These are phyloP conservation scores for Fusarium floridanum DNA, from an alignment of 2,329 filamentous ascomycete genomes.

Conservation along the genomic window DNA sequence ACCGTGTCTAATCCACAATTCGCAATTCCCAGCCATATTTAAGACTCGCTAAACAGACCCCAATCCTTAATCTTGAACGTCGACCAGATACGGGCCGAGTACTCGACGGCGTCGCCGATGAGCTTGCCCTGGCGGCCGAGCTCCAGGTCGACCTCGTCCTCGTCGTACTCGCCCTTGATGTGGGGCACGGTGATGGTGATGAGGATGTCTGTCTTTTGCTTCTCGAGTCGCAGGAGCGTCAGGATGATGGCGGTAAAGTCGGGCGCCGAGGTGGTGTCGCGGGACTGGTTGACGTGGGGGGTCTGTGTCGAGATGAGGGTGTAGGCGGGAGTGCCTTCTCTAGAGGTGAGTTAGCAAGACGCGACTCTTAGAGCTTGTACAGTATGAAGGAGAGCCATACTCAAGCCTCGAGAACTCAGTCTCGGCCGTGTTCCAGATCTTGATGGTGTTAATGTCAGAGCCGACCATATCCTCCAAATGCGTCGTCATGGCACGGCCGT, in stretches of 20 bases:
- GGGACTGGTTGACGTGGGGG: constrained; percentile 52
- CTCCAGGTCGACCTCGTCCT: constrained; percentile 77
- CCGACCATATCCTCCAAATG: constrained; percentile 79
- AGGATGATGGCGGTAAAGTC: constrained; percentile 83
- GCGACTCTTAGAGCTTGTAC: no score
- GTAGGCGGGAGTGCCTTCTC: constrained; percentile 69
- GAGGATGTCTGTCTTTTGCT: constrained; percentile 82
- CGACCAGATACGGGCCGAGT: constrained; percentile 75
- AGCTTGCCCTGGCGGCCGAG: constrained; percentile 75
- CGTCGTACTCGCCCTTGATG: constrained; percentile 78
- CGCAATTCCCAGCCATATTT: background rate
- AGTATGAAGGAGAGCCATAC: constrained; percentile 51
- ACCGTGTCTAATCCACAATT: background rate
- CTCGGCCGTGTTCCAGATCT: constrained; percentile 75
- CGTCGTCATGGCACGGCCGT: constrained; percentile 77
- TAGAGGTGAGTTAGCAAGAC: constrained; percentile 35
- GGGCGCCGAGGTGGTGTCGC: constrained; percentile 56
- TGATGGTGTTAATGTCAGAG: constrained; percentile 71
- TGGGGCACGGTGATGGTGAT: constrained; percentile 92
- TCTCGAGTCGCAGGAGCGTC: constrained; percentile 80
- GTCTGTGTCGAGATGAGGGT: constrained; percentile 78
- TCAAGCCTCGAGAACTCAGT: constrained; percentile 69
- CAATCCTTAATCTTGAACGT: constrained; percentile 85
- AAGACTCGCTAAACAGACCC: constrained; percentile 71
- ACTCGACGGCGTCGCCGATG: constrained; percentile 77